phyloP scores from a whole-genome alignment of 176 grass and related monocot species.

The Pontederia paniculata region DNA sequence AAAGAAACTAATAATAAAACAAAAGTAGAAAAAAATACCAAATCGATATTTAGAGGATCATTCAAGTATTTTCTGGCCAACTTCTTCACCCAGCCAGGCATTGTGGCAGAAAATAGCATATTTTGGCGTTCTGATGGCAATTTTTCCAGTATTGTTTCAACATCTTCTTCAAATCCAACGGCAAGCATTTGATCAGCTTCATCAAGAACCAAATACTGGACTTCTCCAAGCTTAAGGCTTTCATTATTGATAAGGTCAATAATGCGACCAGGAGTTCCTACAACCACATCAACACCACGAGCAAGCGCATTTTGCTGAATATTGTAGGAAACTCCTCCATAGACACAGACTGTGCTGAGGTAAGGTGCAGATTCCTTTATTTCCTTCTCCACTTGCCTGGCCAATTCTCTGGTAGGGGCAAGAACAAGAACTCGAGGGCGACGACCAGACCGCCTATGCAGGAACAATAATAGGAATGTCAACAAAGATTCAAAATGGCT shows the following conservation, averaged over 20 bases:
- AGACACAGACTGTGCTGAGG: conserved; percentile 85
- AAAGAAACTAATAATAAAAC: not conserved
- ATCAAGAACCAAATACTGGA: conserved; percentile 84
- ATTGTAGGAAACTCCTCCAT: conserved; percentile 90
- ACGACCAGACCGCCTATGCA: conserved; percentile 39
- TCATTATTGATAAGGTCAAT: conserved; percentile 84
- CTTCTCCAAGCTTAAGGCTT: conserved; percentile 70
- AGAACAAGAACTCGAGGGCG: conserved; percentile 71
- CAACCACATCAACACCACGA: conserved; percentile 92
- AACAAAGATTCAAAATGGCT: not conserved
- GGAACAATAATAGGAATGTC: conserved; percentile 7
- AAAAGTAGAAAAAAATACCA: conserved; percentile 29
- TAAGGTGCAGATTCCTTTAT: conserved; percentile 87
- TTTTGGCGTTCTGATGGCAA: conserved; percentile 61
- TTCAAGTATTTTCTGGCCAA: conserved; percentile 72
- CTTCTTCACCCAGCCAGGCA: conserved; percentile 97
- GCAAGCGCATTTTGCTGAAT: conserved; percentile 71
- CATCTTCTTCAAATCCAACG: conserved; percentile 97
- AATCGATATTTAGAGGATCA: conserved; percentile 86
- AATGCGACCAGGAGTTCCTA: conserved; percentile 91
- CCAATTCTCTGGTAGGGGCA: conserved; percentile 85
- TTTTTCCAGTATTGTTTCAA: conserved; percentile 83
- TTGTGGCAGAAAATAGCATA: conserved; percentile 97
- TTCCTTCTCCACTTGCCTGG: conserved; percentile 98
- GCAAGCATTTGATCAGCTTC: conserved; percentile 99